Conservation (phyloP, 495 filamentous ascomycete genomes). For the Neurospora sp. region DNA sequence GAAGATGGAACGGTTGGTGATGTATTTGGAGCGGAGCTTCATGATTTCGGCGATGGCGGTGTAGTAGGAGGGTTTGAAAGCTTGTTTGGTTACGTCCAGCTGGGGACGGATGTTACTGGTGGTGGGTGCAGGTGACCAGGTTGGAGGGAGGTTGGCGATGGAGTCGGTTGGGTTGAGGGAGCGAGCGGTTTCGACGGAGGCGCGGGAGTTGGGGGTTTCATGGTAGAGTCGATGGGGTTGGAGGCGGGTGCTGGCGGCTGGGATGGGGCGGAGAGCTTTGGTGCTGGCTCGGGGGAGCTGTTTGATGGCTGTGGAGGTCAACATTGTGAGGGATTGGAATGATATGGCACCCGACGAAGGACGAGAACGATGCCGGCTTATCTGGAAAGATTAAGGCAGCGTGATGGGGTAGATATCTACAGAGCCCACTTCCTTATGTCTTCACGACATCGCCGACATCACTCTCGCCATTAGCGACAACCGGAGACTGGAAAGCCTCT, state of each 20-base stretch:
- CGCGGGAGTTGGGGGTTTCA: background rate
- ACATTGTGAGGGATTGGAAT: background rate
- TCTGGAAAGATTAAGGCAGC: background rate
- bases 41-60: background rate
- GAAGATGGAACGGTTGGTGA: background rate
- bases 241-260: background rate
- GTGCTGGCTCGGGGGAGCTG: background rate
- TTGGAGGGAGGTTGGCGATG: background rate
- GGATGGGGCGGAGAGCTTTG: background rate
- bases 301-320: background rate
- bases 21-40: background rate
- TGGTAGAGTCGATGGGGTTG: background rate
- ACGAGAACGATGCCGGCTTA: background rate
- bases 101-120: background rate
- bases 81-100: background rate
- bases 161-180: background rate
- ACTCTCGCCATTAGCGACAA: background rate
- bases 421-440: background rate
- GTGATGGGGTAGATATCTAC: background rate
- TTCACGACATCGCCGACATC: background rate
- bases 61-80: background rate
- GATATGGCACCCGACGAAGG: background rate
- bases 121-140: background rate
- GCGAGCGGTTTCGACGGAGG: background rate
- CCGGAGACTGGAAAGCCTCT: background rate